phyloP scores from a whole-genome alignment of 352 stramenopile genomes.

The Pythium myriotylum region DNA sequence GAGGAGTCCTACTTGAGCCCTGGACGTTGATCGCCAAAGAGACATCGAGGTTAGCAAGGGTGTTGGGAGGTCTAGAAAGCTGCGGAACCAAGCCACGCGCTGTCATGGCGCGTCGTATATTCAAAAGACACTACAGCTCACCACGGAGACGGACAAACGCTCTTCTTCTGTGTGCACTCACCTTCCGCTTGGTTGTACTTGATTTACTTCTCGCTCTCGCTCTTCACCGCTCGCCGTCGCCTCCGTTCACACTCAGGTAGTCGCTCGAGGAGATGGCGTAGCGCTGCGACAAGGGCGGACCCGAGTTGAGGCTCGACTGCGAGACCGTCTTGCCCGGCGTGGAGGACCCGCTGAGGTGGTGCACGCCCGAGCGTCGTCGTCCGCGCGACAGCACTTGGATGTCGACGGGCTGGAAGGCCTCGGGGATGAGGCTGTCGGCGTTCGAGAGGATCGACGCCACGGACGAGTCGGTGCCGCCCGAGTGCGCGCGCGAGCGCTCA shows the following conservation, averaged over 20 bases:
- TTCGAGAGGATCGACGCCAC: slow-evolving; percentile 36
- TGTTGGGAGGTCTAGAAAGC: too few relatives aligned
- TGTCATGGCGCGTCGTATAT: background rate
- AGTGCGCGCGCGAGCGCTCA: slow-evolving; percentile 31
- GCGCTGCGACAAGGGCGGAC: slow-evolving; percentile 12
- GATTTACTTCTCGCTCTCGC: background rate
- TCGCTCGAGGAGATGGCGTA: slow-evolving; percentile 1
- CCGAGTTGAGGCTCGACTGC: slow-evolving; percentile 4
- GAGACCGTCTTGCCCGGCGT: slow-evolving; percentile 25
- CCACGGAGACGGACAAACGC: too few relatives aligned
- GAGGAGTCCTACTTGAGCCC: background rate
- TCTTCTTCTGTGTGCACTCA: too few relatives aligned
- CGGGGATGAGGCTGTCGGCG: slow-evolving; percentile 32
- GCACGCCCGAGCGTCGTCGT: slow-evolving; percentile 21
- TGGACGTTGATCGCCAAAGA: too few relatives aligned
- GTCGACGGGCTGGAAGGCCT: slow-evolving; percentile 37
- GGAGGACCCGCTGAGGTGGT: slow-evolving; percentile 22
- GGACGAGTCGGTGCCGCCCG: slow-evolving; percentile 28
- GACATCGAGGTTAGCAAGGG: too few relatives aligned
- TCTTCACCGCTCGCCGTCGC: slow-evolving; percentile 8
- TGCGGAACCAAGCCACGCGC: too few relatives aligned
- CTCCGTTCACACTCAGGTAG: slow-evolving; percentile 9
- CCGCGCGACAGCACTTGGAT: slow-evolving; percentile 36
- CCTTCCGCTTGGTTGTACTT: background rate
- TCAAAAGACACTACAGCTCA: background rate